Percentiles rank a stretch among this genome's conserved stretches.
Conservation (phyloP, 164 flowering plant genomes). For the Euptelea pleiosperma region DNA sequence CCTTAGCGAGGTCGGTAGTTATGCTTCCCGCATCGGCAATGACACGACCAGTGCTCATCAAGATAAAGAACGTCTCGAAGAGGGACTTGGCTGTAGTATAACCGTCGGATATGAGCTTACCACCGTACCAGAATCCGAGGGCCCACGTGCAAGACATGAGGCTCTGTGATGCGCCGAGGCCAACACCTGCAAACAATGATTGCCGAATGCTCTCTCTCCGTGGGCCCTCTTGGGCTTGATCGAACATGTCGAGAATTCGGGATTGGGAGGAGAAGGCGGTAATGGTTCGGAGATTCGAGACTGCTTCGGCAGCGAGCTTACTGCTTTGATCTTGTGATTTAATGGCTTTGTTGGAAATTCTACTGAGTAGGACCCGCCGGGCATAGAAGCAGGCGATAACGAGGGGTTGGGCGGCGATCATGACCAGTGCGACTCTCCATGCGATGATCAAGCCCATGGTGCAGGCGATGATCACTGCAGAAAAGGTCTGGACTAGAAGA, state of each 20-base stretch:
- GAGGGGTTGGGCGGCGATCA: constrained; percentile 82
- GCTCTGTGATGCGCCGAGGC: constrained; percentile 59
- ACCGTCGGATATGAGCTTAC: constrained; percentile 49
- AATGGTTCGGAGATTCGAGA: constrained; percentile 68
- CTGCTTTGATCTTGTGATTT: constrained; percentile 70
- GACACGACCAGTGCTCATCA: constrained; percentile 75
- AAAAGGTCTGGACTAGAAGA: constrained; percentile 60
- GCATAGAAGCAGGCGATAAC: constrained; percentile 60
- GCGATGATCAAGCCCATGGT: constrained; percentile 74
- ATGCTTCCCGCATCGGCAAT: constrained; percentile 89
- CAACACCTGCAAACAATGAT: constrained; percentile 76
- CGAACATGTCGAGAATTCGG: constrained; percentile 63
- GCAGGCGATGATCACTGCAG: constrained; percentile 65
- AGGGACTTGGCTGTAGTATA: constrained; percentile 49
- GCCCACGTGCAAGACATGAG: constrained; percentile 64
- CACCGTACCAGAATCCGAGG: constrained; percentile 81
- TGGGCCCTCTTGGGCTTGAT: constrained; percentile 62
- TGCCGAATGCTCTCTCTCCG: constrained; percentile 51
- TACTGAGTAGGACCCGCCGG: constrained; percentile 52
- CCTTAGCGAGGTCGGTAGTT: constrained; percentile 83
- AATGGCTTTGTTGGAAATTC: constrained; percentile 60
- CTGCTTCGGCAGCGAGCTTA: constrained; percentile 85
- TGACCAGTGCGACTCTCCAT: constrained; percentile 72
- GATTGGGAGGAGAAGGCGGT: constrained; percentile 78
- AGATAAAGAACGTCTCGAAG: constrained; percentile 66